Percentiles rank a stretch among this genome's conserved stretches.
Conservation (phyloP, 2,329 filamentous ascomycete genomes). For the Aureobasidium musti region DNA sequence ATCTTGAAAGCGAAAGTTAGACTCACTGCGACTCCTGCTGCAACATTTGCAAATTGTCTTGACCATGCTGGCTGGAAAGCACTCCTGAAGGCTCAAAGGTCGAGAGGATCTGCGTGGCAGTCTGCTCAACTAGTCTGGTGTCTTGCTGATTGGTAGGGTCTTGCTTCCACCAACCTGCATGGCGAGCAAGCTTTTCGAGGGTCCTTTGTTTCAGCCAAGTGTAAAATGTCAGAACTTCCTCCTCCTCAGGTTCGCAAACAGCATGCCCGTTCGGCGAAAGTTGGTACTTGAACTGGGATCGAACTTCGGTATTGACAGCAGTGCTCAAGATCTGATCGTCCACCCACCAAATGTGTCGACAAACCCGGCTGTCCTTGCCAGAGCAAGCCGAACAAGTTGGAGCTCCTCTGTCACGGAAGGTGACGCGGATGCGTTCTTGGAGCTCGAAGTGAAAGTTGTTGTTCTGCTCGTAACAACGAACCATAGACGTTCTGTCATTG, state of each 20-base stretch:
- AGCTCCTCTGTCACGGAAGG: neutral
- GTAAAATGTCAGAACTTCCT: neutral
- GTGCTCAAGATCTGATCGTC: slow-evolving; percentile 6
- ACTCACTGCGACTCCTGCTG: slow-evolving; percentile 21
- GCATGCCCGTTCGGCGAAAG: neutral
- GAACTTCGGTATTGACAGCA: neutral
- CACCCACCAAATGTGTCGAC: slow-evolving; percentile 21
- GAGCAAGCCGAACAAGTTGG: slow-evolving; percentile 8
- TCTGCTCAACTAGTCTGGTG: neutral
- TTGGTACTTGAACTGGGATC: neutral
- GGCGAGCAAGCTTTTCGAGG: neutral
- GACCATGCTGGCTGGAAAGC: slow-evolving; percentile 4
- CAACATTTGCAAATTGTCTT: slow-evolving; percentile 6
- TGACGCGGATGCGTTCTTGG: slow-evolving; percentile 5
- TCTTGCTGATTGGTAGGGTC: neutral
- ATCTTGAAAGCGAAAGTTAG: neutral
- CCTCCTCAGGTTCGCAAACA: neutral
- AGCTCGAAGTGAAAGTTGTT: slow-evolving; percentile 20
- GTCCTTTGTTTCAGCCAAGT: neutral
- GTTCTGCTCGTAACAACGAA: slow-evolving; percentile 10
- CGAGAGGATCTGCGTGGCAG: neutral
- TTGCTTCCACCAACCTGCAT: slow-evolving; percentile 10
- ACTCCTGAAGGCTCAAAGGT: slow-evolving; percentile 4
- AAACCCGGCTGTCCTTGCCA: neutral
- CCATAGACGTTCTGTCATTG: neutral